Evolutionary conservation across 2,329 filamentous ascomycete genomes (phyloP), one percentile per base, ranked within the genome.

Genomic region (Diaporthe australafricana): DNA sequence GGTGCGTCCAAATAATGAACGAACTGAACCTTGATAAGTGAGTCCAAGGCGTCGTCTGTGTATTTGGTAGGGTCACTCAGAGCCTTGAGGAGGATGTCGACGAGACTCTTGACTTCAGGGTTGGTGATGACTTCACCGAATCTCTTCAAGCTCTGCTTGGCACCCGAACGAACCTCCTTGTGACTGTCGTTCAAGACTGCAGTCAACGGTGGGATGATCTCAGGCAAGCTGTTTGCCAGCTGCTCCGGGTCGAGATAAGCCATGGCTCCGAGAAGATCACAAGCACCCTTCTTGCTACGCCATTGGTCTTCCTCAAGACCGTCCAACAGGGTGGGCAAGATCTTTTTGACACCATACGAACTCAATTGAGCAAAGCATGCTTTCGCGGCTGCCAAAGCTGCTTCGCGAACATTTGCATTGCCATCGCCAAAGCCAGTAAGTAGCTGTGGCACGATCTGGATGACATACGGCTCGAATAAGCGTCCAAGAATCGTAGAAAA

Each of bases 91-190:
- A 99, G 89, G 70, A 98, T 93, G 77, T 93, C 92, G 72, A 98
- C 96, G 17, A 98, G 87, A 75, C 92, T 90, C 88, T 98, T 98
- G 79, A 99, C 94, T 83, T 99, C 96, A 5, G 96, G 96, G 81
- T 99, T 99, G 82, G 89, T 97, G 81, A 99, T 99, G 76, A 99
- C 97, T 81, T 99, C 97, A 75, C 97, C 96, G 80, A 99, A 99
- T 70, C 96, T 93, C 84, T 99, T 97, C 84, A 99, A 87, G 84
- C 95, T 98, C 83, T 96, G 92, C 83, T 99, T 99, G 9, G 96
- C 96, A 27, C 94, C 95, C 55, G 91, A 87, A 73, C 96, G 91
- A 40, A 99, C 96, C 83, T 99, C 96, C 82, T 99, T 99, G 84
- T 99, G 96, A 78, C 94, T 98, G 84, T 99, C 96, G 77, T 98